Evolutionary conservation across 1,284 basidiomycete genomes (phyloP).

Genomic region (Trichosporon coremiiforme): DNA sequence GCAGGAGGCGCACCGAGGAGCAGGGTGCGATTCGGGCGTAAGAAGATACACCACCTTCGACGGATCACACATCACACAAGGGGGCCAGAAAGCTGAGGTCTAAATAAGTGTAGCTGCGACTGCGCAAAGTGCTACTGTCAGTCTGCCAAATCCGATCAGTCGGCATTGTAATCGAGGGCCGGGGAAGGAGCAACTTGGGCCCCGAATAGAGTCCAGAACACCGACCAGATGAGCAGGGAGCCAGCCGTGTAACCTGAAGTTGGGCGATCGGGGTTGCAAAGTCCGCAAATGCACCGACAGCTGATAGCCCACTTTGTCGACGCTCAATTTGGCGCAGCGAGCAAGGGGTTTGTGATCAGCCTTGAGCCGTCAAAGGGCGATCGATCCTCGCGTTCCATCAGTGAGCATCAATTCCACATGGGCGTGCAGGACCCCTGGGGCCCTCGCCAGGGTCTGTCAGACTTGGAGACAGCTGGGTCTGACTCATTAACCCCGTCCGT

Average conservation of each 20-base stretch:
- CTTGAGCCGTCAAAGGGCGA: background rate
- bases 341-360: background rate
- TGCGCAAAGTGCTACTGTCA: background rate
- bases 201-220: too few species aligned
- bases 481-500: background rate
- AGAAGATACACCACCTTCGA: constrained; percentile 4
- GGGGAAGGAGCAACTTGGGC: too few species aligned
- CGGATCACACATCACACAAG: constrained; percentile 2
- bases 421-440: too few species aligned
- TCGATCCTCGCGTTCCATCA: background rate
- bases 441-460: background rate
- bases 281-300: background rate
- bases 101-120: background rate
- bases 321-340: background rate
- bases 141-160: background rate
- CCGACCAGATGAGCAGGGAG: too few species aligned
- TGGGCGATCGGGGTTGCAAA: background rate
- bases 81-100: background rate
- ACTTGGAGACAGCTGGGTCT: background rate
- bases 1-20: too few species aligned
- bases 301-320: background rate
- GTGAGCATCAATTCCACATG: background rate
- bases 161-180: too few species aligned
- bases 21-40: background rate
- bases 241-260: too few species aligned